Conservation (phyloP, 495 filamentous ascomycete genomes). For the Trichoderma asperelloides region DNA sequence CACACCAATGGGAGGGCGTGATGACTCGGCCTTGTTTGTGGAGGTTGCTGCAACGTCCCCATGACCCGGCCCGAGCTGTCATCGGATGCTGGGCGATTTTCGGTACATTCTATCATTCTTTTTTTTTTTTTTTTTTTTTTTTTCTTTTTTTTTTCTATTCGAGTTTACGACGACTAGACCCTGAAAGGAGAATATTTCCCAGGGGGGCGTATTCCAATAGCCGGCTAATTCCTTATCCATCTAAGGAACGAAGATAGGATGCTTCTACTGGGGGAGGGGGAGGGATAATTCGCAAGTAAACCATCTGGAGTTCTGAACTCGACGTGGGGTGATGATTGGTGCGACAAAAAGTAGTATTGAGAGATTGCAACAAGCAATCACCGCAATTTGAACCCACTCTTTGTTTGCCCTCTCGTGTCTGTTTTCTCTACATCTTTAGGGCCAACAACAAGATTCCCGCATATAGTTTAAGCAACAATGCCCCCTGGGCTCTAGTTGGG, state of each 20-base stretch:
- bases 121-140: too few relatives aligned
- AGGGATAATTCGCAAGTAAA: too few relatives aligned
- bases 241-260: background rate
- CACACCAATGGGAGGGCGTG: background rate
- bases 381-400: too few relatives aligned
- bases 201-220: background rate
- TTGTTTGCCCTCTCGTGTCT: background rate
- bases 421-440: background rate
- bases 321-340: too few relatives aligned
- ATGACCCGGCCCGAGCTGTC: constrained; percentile 1
- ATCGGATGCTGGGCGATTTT: background rate
- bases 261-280: background rate
- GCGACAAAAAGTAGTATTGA: too few relatives aligned
- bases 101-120: too few relatives aligned
- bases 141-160: too few relatives aligned
- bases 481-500: background rate
- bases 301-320: too few relatives aligned
- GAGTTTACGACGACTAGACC: background rate
- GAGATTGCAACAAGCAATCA: too few relatives aligned
- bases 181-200: background rate
- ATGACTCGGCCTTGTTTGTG: constrained; percentile 1
- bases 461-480: background rate
- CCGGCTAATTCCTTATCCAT: background rate
- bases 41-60: background rate
- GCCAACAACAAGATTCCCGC: background rate